phyloP scores from a whole-genome alignment of 164 flowering plant genomes.

The Vitis riparia region DNA sequence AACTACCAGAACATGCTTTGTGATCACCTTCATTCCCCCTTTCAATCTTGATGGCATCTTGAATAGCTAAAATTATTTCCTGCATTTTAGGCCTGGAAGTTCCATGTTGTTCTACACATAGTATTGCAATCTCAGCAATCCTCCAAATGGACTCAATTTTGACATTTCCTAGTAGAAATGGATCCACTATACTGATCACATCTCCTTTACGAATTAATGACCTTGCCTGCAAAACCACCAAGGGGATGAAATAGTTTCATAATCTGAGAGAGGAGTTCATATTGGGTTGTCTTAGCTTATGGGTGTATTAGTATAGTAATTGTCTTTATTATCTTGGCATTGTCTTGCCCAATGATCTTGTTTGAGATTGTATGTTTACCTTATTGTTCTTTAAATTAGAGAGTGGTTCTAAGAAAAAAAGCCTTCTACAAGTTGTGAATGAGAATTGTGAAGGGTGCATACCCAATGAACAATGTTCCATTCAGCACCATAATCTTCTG shows the following conservation, averaged over 20 bases:
- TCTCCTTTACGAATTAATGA: constrained; percentile 80
- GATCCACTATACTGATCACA: constrained; percentile 69
- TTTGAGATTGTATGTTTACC: too few relatives aligned
- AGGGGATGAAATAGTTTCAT: too few relatives aligned
- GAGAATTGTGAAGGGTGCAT: constrained; percentile 13
- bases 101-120: constrained; percentile 71
- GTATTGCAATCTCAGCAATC: constrained; percentile 80
- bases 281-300: too few relatives aligned
- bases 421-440: too few relatives aligned
- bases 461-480: constrained; percentile 97
- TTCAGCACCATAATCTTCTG: constrained; percentile 79
- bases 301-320: too few relatives aligned
- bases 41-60: constrained; percentile 83
- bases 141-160: constrained; percentile 91
- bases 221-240: constrained; percentile 56
- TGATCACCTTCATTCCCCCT: constrained; percentile 35
- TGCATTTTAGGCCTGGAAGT: constrained; percentile 83
- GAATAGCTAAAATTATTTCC: constrained; percentile 76
- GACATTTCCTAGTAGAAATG: constrained; percentile 45
- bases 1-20: constrained; percentile 34
- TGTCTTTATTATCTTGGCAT: too few relatives aligned
- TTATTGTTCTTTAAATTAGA: too few relatives aligned
- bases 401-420: too few relatives aligned
- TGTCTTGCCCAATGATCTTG: too few relatives aligned
- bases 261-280: too few relatives aligned